A percentile compares a stretch with the other conserved stretches of the same genome.
These are phyloP conservation scores for Diophrys appendiculata DNA, from an alignment of 73 alveolate species.

Conservation along the genomic window DNA sequence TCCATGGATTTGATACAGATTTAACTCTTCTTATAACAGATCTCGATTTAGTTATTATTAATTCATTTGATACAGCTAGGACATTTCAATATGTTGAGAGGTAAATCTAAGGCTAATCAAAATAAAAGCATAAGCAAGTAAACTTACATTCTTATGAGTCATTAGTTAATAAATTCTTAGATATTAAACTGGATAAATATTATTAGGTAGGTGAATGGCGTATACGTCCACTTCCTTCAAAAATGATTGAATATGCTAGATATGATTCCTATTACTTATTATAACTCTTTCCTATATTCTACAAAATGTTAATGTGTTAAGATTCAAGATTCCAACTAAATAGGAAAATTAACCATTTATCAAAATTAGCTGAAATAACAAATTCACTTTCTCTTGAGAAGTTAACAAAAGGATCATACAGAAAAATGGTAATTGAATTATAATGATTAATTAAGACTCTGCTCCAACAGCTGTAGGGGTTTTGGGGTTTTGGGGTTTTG, in stretches of 20 bases:
- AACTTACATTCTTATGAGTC: constrained; percentile 67
- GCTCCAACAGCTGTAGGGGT: too few species aligned
- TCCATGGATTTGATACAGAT: constrained; percentile 96
- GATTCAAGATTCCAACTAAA: too few species aligned
- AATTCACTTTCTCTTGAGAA: too few species aligned
- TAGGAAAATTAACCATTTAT: too few species aligned
- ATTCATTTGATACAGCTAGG: constrained; percentile 83
- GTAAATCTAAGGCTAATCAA: too few species aligned
- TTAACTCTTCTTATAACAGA: constrained; percentile 79
- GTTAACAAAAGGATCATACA: too few species aligned
- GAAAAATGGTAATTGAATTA: too few species aligned
- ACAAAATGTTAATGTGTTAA: too few species aligned
- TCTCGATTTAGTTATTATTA: constrained; percentile 75
- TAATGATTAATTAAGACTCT: too few species aligned
- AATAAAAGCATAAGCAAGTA: constrained; percentile 44
- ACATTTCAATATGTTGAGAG: constrained; percentile 1
- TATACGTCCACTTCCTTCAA: constrained; percentile 90
- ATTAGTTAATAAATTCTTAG: constrained; percentile 51
- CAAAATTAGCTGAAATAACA: too few species aligned
- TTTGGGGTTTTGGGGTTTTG: too few species aligned
- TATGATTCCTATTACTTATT: constrained; percentile 77
- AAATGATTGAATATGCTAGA: constrained; percentile 90
- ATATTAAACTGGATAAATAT: constrained; percentile 77
- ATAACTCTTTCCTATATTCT: constrained; percentile 6
- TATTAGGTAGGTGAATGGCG: constrained; percentile 91